Evolutionary conservation across 441 rosid species (phyloP).

Genomic region (Euphorbia neoarborescens): DNA sequence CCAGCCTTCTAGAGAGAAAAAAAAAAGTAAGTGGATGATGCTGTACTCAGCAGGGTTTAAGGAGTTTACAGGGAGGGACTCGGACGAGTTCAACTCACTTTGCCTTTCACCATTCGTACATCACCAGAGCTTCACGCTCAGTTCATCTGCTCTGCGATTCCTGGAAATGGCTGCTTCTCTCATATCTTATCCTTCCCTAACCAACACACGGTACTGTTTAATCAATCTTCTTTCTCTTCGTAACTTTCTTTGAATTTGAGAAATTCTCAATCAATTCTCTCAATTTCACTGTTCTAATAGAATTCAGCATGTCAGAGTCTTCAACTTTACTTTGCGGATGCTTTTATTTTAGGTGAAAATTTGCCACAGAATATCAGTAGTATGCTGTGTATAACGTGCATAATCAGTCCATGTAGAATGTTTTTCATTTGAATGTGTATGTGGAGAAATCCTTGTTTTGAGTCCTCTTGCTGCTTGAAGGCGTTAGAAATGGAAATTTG

Average conservation of each 20-base stretch:
- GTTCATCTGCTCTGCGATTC: neutral
- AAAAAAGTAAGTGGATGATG: no score
- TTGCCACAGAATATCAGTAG: neutral
- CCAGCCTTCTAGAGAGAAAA: no score
- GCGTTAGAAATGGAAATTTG: neutral
- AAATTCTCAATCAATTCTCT: neutral
- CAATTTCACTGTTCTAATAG: neutral
- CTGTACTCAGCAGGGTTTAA: no score
- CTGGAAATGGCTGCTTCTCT: conserved; percentile 18
- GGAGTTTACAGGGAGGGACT: neutral
- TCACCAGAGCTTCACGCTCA: neutral
- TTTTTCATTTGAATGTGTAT: neutral
- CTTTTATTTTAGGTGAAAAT: neutral
- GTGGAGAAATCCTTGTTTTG: neutral
- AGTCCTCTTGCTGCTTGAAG: neutral
- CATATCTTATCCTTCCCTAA: conserved; percentile 3
- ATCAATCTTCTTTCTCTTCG: neutral
- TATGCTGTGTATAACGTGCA: neutral
- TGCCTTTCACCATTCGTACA: neutral
- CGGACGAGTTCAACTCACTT: neutral
- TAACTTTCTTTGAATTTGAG: neutral
- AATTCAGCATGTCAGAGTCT: neutral
- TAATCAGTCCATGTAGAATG: no score
- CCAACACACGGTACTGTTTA: conserved; percentile 10
- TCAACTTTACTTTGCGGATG: no score